Base-by-base conservation (phyloP, 192 early-diverging fungal genomes). In the Podila minutissima region DNA sequence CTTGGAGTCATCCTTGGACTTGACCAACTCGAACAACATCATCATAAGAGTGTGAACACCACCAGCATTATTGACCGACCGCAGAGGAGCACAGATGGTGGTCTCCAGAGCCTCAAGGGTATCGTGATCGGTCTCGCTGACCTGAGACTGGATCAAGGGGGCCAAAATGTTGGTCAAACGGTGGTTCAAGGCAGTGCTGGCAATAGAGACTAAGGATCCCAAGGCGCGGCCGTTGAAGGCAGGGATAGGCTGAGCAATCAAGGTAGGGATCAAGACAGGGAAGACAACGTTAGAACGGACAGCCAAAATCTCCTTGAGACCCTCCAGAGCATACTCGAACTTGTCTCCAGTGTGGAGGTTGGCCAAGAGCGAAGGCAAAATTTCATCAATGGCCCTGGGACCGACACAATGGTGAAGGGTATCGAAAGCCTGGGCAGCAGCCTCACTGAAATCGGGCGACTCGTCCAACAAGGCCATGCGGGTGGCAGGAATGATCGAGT, bases 281-380 rank as follows among this genome's bases (percentile, higher is more conserved):
- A 99, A 98, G 10, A 99, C 98, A 5, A 97, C 95, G 70, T 95
- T 94, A 64, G 94, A 94, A n/a, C 96, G 94, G 51, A 99, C 95
- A 17, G 95, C 90, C 97, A 98, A 98, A 62, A 99, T 94, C 81
- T 98, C 95, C 84, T 98, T 98, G 64, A 99, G 86, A 41, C 95
- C 98, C 78, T 96, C 94, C 82, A 99, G 84, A 15, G 97, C 98
- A 73, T 94, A 91, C 26, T 82, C 82, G 49, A 89, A 88, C n/a
- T 89, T 85, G 35, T 89, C 85, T 26, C 83, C 83, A 31, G 86
- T 83, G 62, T 87, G 86, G 48, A 99, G 89, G 50, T 90, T 91
- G 65, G 90, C 92, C 67, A 99, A 91, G 50, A 99, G 77, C 22
- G 88, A 90, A n/a, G 97, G 97, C 59, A 99, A 83, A 19, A 99